These are phyloP conservation scores for Zygosaccharomyces bailii DNA, from an alignment of 805 yeast species.

Conservation along the genomic window DNA sequence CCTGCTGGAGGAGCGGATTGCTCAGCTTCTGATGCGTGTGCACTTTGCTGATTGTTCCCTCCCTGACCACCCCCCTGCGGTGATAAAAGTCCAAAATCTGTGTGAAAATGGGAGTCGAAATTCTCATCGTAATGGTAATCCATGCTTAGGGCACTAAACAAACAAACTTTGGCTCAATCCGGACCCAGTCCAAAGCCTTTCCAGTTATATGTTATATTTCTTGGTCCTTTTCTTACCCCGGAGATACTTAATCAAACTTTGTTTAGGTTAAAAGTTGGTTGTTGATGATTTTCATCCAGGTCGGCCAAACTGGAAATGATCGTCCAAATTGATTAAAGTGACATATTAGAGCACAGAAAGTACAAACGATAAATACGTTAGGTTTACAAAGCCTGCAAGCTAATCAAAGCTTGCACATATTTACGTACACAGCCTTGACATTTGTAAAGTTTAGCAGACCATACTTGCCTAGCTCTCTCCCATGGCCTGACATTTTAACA, in stretches of 20 bases:
- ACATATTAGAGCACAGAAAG: neutral
- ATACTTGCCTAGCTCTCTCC: slow-evolving; percentile 64
- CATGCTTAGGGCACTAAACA: neutral
- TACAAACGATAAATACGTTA: neutral
- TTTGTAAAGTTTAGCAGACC: slow-evolving; percentile 61
- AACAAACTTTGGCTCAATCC: neutral
- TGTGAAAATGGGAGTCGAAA: slow-evolving; percentile 14
- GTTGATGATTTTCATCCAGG: neutral
- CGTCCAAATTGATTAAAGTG: neutral
- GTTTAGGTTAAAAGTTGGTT: neutral
- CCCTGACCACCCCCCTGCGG: slow-evolving; percentile 8
- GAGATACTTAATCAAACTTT: neutral
- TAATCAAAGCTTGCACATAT: slow-evolving; percentile 42
- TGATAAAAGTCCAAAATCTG: slow-evolving; percentile 14
- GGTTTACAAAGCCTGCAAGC: neutral
- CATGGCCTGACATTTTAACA: slow-evolving; percentile 62
- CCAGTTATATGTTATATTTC: neutral
- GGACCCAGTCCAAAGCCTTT: neutral
- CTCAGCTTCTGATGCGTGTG: neutral
- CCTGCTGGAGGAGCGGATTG: neutral
- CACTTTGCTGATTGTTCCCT: neutral
- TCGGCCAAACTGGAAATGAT: neutral
- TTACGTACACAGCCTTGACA: slow-evolving; percentile 69
- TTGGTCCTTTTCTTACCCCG: neutral
- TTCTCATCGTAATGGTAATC: slow-evolving; percentile 15